Percentiles rank a stretch among this genome's conserved stretches.
phyloP scores from a whole-genome alignment of 1,284 basidiomycete species.

The Cutaneotrichosporon sp. region DNA sequence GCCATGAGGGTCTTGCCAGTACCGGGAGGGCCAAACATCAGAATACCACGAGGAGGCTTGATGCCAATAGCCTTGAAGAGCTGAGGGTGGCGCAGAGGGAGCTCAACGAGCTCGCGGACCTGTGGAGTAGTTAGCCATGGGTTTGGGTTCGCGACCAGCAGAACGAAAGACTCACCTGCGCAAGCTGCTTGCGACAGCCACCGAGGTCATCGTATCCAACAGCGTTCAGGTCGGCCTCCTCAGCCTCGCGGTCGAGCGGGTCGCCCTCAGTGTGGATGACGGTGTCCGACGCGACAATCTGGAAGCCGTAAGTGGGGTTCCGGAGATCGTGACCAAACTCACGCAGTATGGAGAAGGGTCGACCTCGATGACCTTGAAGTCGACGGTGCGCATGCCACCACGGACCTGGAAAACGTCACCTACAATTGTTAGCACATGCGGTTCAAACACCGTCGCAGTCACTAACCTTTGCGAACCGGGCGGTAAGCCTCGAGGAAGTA shows the following conservation, averaged over 20 bases:
- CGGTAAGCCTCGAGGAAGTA: constrained; percentile 89
- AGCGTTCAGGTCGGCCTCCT: constrained; percentile 93
- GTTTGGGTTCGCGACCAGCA: too few relatives aligned
- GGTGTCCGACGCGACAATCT: constrained; percentile 50
- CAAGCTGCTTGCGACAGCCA: constrained; percentile 98
- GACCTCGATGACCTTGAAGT: constrained; percentile 74
- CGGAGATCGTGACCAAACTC: constrained; percentile 14
- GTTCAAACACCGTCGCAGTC: constrained; percentile 37
- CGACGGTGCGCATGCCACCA: constrained; percentile 95
- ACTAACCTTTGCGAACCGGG: constrained; percentile 48
- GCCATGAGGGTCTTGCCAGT: constrained; percentile 99
- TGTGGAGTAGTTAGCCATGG: constrained; percentile 20
- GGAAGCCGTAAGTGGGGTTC: background rate
- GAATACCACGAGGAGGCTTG: constrained; percentile 96
- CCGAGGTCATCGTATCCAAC: constrained; percentile 99
- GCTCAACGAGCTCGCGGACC: constrained; percentile 97
- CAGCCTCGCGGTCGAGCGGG: constrained; percentile 97
- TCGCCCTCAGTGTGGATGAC: constrained; percentile 74
- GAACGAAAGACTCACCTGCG: constrained; percentile 89
- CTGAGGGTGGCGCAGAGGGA: constrained; percentile 96
- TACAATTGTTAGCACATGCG: constrained; percentile 55
- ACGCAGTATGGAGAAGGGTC: constrained; percentile 50
- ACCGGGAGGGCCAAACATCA: constrained; percentile 94
- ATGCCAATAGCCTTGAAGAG: constrained; percentile 99
- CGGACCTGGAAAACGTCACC: constrained; percentile 99